Evolutionary conservation across 345 rosid species (phyloP).

Genomic region (Geranium brycei): DNA sequence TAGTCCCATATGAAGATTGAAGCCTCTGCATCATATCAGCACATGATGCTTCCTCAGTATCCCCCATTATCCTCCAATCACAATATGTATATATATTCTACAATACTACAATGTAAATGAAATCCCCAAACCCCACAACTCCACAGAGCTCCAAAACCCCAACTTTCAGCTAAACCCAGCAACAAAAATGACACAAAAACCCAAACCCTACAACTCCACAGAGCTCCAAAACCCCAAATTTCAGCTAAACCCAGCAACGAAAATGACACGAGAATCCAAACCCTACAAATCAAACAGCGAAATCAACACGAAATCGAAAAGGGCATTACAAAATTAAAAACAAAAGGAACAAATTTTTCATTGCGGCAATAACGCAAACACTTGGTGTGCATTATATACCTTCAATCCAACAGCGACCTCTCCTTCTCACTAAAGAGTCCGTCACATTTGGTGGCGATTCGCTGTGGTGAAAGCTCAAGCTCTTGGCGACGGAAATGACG

Average conservation of each 20-base stretch:
- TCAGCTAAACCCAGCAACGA: too few relatives aligned
- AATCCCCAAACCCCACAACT: neutral
- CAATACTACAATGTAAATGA: neutral
- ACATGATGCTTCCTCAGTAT: slow-evolving; percentile 36
- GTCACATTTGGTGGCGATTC: neutral
- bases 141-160: neutral
- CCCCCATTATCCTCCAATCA: slow-evolving; percentile 38
- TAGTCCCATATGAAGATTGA: slow-evolving; percentile 49
- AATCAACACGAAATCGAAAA: too few relatives aligned
- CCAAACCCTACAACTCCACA: too few relatives aligned
- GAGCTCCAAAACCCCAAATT: too few relatives aligned
- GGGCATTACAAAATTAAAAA: too few relatives aligned
- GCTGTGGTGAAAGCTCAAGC: neutral
- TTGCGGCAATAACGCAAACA: too few relatives aligned
- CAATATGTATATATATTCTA: neutral
- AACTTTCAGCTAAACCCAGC: too few relatives aligned
- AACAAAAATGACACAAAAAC: too few relatives aligned
- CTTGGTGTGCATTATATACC: too few relatives aligned
- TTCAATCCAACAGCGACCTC: neutral
- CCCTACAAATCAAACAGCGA: too few relatives aligned
- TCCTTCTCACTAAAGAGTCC: slow-evolving; percentile 2
- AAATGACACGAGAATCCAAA: too few relatives aligned
- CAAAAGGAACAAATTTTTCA: too few relatives aligned
- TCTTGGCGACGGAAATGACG: slow-evolving; percentile 15
- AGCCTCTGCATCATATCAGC: slow-evolving; percentile 62